Percentiles rank a stretch among this genome's conserved stretches.
These are phyloP conservation scores for Umbelopsis ramanniana DNA, from an alignment of 192 early-diverging fungal species.

Conservation along the genomic window DNA sequence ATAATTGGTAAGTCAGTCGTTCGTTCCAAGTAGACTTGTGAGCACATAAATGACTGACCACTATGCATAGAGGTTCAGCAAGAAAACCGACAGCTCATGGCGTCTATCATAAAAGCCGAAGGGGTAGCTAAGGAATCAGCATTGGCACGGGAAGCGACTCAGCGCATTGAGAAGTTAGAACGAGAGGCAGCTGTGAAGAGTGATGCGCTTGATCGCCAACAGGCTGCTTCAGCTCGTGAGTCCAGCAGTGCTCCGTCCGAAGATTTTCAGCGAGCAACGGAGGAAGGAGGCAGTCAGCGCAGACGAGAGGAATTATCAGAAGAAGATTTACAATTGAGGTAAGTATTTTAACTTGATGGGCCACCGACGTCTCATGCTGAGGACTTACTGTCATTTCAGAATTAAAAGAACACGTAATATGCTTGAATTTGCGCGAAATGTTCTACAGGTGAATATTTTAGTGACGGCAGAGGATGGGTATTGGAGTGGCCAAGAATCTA, in stretches of 20 bases:
- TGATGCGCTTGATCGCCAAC: constrained; percentile 11
- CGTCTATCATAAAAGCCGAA: constrained; percentile 17
- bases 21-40: background rate
- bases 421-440: constrained; percentile 29
- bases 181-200: constrained; percentile 13
- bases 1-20: background rate
- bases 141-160: constrained; percentile 14
- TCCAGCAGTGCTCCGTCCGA: constrained; percentile 14
- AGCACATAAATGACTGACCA: background rate
- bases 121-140: background rate
- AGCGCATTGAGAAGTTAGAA: constrained; percentile 4
- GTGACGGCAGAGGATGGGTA: background rate
- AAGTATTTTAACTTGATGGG: background rate
- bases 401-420: constrained; percentile 22
- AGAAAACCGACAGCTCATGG: constrained; percentile 34
- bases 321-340: constrained; percentile 1
- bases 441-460: constrained; percentile 26
- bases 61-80: constrained; percentile 22
- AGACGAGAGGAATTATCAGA: background rate
- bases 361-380: background rate
- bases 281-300: constrained; percentile 14
- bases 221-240: background rate
- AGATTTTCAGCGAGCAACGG: background rate
- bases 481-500: no score
- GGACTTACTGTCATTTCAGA: background rate